Evolutionary conservation across 495 filamentous ascomycete species (phyloP).

Genomic region (Aspergillus leporis): DNA sequence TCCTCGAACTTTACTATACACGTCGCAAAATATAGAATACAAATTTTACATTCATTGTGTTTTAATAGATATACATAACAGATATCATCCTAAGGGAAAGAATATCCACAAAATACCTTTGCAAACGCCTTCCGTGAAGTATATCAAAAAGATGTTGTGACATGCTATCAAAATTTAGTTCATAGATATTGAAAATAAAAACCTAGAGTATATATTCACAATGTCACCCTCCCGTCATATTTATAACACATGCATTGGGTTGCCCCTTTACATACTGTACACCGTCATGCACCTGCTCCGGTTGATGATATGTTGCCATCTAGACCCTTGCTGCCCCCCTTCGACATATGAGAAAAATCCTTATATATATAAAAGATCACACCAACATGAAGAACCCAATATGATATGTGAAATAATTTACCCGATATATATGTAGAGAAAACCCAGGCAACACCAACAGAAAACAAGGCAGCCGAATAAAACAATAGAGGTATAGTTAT

Average conservation of each 20-base stretch:
- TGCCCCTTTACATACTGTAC: constrained; percentile 6
- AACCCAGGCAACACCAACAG: not conserved
- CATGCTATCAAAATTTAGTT: too few species aligned
- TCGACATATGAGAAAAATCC: not conserved
- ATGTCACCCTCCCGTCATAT: not conserved
- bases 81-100: too few species aligned
- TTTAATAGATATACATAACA: too few species aligned
- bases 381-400: not conserved
- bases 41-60: too few species aligned
- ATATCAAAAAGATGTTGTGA: too few species aligned
- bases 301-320: not conserved
- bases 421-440: not conserved
- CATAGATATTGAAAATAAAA: too few species aligned
- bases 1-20: too few species aligned
- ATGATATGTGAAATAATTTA: not conserved
- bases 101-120: too few species aligned
- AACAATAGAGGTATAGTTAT: not conserved
- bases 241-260: not conserved
- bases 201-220: too few species aligned
- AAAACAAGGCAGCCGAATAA: not conserved
- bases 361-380: not conserved
- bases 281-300: constrained; percentile 9
- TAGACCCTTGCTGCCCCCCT: not conserved
- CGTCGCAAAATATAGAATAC: too few species aligned
- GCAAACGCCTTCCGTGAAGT: too few species aligned